phyloP scores from a whole-genome alignment of 352 stramenopile genomes.

The Phytophthora sojae region DNA sequence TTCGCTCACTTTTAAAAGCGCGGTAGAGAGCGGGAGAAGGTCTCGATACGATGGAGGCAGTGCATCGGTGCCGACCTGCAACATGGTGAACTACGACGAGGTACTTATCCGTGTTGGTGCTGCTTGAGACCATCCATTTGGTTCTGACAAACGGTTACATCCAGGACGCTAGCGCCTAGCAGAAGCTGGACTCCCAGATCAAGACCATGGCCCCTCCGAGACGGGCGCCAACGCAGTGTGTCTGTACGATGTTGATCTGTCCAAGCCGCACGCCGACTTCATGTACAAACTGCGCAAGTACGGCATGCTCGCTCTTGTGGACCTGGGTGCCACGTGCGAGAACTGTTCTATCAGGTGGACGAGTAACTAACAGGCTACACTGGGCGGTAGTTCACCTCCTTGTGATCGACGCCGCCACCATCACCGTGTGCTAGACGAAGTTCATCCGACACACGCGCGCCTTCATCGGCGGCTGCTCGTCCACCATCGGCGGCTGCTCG shows the following conservation, averaged over 20 bases:
- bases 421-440: conserved; percentile 90
- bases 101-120: no score
- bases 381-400: conserved; percentile 40
- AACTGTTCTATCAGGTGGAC: conserved; percentile 65
- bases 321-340: conserved; percentile 65
- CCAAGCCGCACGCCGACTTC: conserved; percentile 84
- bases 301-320: conserved; percentile 84
- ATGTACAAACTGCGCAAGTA: conserved; percentile 79
- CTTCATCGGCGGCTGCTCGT: conserved; percentile 34
- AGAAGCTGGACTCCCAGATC: no score
- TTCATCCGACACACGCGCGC: conserved; percentile 87
- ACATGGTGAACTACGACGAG: no score
- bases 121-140: no score
- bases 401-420: conserved; percentile 46
- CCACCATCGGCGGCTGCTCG: conserved; percentile 47
- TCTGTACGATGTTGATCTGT: conserved; percentile 86
- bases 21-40: no score
- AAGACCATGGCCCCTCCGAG: not conserved
- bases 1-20: no score
- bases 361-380: conserved; percentile 68
- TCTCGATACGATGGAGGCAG: no score
- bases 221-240: conserved; percentile 81
- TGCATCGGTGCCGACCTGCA: no score
- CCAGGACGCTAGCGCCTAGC: no score
- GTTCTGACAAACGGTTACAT: no score